phyloP scores from a whole-genome alignment of 257 asterid genomes.

The Scutellaria minor region DNA sequence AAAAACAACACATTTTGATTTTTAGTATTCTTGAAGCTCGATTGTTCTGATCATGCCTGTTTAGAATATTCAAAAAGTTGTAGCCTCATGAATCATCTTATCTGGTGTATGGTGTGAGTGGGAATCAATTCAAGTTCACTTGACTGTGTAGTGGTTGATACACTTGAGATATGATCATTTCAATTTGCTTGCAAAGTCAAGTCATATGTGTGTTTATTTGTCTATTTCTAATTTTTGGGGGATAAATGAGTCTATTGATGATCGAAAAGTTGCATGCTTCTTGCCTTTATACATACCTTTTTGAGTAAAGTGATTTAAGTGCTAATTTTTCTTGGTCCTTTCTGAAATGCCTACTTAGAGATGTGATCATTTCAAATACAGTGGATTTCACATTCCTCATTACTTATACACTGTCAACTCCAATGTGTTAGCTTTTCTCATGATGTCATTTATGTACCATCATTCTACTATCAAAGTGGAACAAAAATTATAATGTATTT shows the following conservation, averaged over 20 bases:
- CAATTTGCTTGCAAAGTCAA: not conserved
- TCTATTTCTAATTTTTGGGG: not conserved
- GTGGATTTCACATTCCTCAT: not conserved
- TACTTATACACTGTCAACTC: slow-evolving; percentile 2
- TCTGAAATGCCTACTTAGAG: not conserved
- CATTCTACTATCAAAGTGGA: slow-evolving; percentile 21
- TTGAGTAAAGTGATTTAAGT: not conserved
- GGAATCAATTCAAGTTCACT: not conserved
- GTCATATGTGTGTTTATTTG: not conserved
- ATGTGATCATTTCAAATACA: not conserved
- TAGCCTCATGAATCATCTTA: not conserved
- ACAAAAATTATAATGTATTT: slow-evolving; percentile 24
- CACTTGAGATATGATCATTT: not conserved
- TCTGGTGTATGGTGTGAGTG: not conserved
- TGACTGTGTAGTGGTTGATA: not conserved
- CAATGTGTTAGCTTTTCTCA: not conserved
- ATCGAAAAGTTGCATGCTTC: not conserved
- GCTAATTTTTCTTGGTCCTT: not conserved
- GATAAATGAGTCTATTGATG: not conserved
- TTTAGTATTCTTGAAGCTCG: not conserved
- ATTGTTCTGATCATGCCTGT: not conserved
- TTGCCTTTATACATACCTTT: not conserved
- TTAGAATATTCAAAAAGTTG: not conserved
- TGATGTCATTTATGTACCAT: not conserved
- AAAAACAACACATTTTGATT: no score